phyloP scores from a whole-genome alignment of 139 green algal genomes.

The Zygnema circumcarinatum region DNA sequence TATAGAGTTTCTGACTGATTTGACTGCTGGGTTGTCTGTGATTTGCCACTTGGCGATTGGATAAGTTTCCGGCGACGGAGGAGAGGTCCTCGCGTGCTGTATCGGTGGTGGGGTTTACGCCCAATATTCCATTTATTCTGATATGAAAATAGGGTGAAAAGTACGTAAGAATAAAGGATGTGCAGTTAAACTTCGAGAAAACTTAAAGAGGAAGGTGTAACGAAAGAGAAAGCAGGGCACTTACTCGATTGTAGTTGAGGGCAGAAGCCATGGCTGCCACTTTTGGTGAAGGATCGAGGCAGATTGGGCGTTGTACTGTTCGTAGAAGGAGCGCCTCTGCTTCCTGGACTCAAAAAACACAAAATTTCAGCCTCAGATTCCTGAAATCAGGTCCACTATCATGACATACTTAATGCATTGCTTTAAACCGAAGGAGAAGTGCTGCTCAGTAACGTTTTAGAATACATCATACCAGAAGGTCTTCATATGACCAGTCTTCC shows the following conservation, averaged over 20 bases:
- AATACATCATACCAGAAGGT: no score
- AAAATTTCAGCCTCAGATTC: no score
- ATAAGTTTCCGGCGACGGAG: background rate
- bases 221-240: slow-evolving; percentile 3
- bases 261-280: slow-evolving; percentile 27
- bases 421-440: no score
- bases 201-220: background rate
- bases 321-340: slow-evolving; percentile 37
- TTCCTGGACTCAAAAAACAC: slow-evolving; percentile 46
- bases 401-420: no score
- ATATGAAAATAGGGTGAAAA: no score
- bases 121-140: background rate
- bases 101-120: background rate
- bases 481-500: slow-evolving; percentile 44
- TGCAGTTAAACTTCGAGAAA: background rate
- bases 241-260: slow-evolving; percentile 52
- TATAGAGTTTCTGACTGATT: background rate
- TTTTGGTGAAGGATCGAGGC: slow-evolving; percentile 47
- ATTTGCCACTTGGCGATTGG: background rate
- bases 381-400: no score
- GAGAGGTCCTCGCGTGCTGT: background rate
- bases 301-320: slow-evolving; percentile 47
- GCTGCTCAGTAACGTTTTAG: no score
- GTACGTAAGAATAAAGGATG: background rate
- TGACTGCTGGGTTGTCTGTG: background rate